A percentile compares a stretch with the other conserved stretches of the same genome.
Conservation (phyloP, 1,284 basidiomycete genomes). For the Austropuccinia psidii region DNA sequence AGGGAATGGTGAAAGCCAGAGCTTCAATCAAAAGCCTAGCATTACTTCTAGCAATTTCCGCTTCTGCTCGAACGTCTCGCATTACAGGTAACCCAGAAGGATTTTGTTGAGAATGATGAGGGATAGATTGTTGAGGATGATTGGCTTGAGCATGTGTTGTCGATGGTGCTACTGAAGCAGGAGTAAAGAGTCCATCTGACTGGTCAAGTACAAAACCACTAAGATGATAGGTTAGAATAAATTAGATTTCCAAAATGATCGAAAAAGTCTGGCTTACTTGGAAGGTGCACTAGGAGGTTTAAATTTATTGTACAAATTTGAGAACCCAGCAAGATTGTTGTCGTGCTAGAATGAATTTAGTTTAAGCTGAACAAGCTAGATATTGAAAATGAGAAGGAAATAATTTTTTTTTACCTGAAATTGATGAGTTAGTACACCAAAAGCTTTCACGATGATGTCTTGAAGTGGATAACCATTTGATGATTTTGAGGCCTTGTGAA, state of each 20-base stretch:
- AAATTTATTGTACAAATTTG: slow-evolving; percentile 27
- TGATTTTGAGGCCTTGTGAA: slow-evolving; percentile 1
- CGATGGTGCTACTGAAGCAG: neutral
- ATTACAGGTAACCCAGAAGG: slow-evolving; percentile 59
- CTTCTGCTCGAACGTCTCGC: slow-evolving; percentile 65
- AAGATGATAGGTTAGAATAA: neutral
- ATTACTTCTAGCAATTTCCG: slow-evolving; percentile 64
- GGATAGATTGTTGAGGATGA: neutral
- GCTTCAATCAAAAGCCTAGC: slow-evolving; percentile 61
- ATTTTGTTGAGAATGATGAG: neutral
- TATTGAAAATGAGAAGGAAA: neutral
- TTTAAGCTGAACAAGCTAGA: slow-evolving; percentile 64
- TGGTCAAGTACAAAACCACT: slow-evolving; percentile 11
- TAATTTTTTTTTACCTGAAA: slow-evolving; percentile 16
- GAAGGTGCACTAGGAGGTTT: slow-evolving; percentile 6
- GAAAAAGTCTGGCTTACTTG: neutral
- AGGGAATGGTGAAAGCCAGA: slow-evolving; percentile 59
- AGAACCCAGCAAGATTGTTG: slow-evolving; percentile 3
- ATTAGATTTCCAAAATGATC: neutral
- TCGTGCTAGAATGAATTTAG: slow-evolving; percentile 53
- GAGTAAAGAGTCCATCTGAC: slow-evolving; percentile 6
- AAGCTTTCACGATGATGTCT: slow-evolving; percentile 11
- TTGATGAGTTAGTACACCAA: slow-evolving; percentile 13
- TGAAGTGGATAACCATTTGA: neutral
- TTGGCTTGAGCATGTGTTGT: neutral